Evolutionary conservation across 129 eudicot species (phyloP), one percentile per base, ranked within the genome.

Genomic region (Flaveria trinervia): DNA sequence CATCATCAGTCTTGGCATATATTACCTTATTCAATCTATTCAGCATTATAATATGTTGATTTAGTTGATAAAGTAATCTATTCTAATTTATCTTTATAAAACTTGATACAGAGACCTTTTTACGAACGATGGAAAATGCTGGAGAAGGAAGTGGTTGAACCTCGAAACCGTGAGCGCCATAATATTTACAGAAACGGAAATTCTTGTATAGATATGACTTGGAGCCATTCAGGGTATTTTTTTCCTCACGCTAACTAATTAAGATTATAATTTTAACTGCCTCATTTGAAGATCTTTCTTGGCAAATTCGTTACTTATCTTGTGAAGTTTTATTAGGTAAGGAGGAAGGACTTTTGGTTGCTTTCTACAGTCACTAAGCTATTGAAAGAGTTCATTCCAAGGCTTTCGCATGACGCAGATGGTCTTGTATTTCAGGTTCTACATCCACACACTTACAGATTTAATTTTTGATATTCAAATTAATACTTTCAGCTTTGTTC

Each of bases 331-430:
- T 72, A 65, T 43, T 73, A 95, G 99, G 99, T 95, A 74, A 79
- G 99, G 82, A 88, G 99, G 85, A 95, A 95, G 87, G 99, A 95
- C 80, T 95, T 95, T 88, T 95, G 97, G 97, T 78, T 89, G 88
- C 99, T 95, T 56, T 89, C 96, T 60, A 85, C 99, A 39, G 99
- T 92, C 73, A 86, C 84, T 62, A 95, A 88, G 79, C 88, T 95
- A 72, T 79, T 95, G 84, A 95, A 89, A 84, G 97, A 86, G 73
- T 95, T 95, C 52, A 95, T 95, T 83, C 99, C 99, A 43, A 88
- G 76, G 77, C 96, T 95, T 85, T 92, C 99, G 36, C 99, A 95
- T 86, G 97, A 78, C 51, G 96, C 99, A 43, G 99, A 95, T 83
- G 99, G 99, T 76, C 97, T 95, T 77, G 89, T 95, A 78, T 95